Evolutionary conservation across 2,329 filamentous ascomycete species (phyloP), one percentile per base, ranked within the genome.

Genomic region (Raffaelea albimanens): DNA sequence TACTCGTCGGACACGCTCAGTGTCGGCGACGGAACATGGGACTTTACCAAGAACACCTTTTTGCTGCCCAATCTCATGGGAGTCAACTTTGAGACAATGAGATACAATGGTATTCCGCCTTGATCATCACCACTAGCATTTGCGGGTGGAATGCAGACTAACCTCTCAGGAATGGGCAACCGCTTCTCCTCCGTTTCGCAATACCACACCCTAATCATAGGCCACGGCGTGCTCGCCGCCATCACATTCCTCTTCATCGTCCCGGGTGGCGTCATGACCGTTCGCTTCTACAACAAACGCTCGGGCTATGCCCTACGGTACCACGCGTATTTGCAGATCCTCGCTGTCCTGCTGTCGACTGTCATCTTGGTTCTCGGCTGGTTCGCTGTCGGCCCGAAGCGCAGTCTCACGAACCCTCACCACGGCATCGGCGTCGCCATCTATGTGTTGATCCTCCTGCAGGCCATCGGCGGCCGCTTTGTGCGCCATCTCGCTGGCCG

Each of bases 81-180:
- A 9, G 66, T 87, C 53, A 87, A 89, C 61, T 87, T 87, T 62
- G 83, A 83, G 44, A 90, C 86, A 5, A 90, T 87, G 81, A 80
- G 76, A 61, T 89, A 88, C 67, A 93, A 93, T 75, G 87, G 85
- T 87, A 67, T 56, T 40, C 31, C 45, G 7, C 22, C 21, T 13
- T 18, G 13, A 18, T 8, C 5, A 38, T 19, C 5, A 16, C 34
- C 7, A 16, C 14, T 38, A 38, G n/a, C 34, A 38, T 18, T n/a
- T 20, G 11, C 4, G 13, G n/a, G n/a, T n/a, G n/a, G n/a, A n/a
- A n/a, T n/a, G n/a, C n/a, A n/a, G n/a, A n/a, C n/a, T n/a, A n/a
- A n/a, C n/a, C n/a, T n/a, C n/a, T n/a, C 53, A 87, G 84, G 86
- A 62, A 90, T 91, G 86, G 85, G 80, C 50, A 90, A 89, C 61